Conservation (phyloP, 371 early-diverging fungal species). For the Chytridiales sp. region DNA sequence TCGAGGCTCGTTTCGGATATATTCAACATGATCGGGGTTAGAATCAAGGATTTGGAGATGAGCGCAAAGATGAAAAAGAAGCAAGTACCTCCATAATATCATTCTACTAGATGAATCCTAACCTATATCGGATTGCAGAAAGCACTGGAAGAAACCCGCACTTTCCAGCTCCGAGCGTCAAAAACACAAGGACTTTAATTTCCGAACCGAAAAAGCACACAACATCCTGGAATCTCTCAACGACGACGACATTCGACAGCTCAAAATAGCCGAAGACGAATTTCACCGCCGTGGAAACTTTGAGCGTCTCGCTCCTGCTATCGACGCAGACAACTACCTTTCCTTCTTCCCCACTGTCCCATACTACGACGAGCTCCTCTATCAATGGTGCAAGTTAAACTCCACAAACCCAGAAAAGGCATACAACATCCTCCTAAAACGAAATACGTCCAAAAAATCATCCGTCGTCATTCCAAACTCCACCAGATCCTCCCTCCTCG, state of each 20-base stretch:
- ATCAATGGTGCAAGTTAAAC: slow-evolving; percentile 29
- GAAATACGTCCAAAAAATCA: no score
- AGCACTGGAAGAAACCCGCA: slow-evolving; percentile 10
- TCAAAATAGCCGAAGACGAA: slow-evolving; percentile 43
- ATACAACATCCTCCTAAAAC: slow-evolving; percentile 2
- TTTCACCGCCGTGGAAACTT: slow-evolving; percentile 39
- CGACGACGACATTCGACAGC: slow-evolving; percentile 27
- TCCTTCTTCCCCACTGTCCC: slow-evolving; percentile 17
- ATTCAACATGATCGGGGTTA: slow-evolving; percentile 43
- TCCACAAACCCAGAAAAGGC: slow-evolving; percentile 5
- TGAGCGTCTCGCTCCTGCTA: slow-evolving; percentile 36
- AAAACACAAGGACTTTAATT: slow-evolving; percentile 28
- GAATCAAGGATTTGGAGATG: slow-evolving; percentile 27
- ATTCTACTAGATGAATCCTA: background rate
- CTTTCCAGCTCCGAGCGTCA: slow-evolving; percentile 16
- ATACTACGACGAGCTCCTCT: slow-evolving; percentile 35
- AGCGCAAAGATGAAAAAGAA: slow-evolving; percentile 18
- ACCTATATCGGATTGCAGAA: slow-evolving; percentile 1
- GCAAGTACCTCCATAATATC: background rate
- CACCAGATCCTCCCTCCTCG: background rate
- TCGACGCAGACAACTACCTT: slow-evolving; percentile 6
- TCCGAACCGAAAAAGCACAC: no score
- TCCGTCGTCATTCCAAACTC: no score
- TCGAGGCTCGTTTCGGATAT: slow-evolving; percentile 36
- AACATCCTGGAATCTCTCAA: slow-evolving; percentile 28